Conservation (phyloP, 305 asterid species). For the Stenogyne calaminthoides region DNA sequence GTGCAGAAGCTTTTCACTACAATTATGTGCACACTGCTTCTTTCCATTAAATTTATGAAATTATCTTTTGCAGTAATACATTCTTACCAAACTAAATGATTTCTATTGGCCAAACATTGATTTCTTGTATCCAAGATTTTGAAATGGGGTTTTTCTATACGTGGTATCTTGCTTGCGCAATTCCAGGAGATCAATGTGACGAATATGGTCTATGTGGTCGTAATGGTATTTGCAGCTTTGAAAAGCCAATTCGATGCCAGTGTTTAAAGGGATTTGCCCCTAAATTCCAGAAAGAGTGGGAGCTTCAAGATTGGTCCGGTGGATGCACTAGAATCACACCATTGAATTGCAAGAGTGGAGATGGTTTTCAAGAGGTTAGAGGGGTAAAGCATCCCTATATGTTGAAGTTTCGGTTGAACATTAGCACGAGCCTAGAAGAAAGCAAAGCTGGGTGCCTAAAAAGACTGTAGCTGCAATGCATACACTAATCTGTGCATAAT, state of each 20-base stretch:
- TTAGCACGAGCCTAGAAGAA: no score
- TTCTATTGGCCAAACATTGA: not conserved
- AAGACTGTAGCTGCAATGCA: no score
- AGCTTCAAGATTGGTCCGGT: slow-evolving; percentile 35
- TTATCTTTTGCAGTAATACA: not conserved
- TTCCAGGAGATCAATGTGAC: slow-evolving; percentile 36
- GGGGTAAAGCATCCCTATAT: slow-evolving; percentile 6
- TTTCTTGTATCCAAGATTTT: slow-evolving; percentile 7
- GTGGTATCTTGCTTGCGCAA: not conserved
- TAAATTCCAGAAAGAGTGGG: slow-evolving; percentile 36
- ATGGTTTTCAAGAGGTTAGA: slow-evolving; percentile 35
- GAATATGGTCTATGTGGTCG: slow-evolving; percentile 43
- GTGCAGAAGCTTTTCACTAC: not conserved
- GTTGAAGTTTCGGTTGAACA: slow-evolving; percentile 19
- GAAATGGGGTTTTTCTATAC: slow-evolving; percentile 19
- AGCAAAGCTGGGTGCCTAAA: no score
- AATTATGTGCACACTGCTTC: not conserved
- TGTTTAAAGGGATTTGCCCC: no score
- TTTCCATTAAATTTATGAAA: not conserved
- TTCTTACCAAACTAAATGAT: not conserved
- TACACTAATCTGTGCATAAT: no score
- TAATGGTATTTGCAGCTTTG: slow-evolving; percentile 39
- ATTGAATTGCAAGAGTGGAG: slow-evolving; percentile 33
- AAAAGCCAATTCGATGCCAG: not conserved
- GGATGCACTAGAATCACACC: slow-evolving; percentile 43